A percentile compares a stretch with the other conserved stretches of the same genome.
Evolutionary conservation across 179 eudicot species (phyloP).

Genomic region (Heliamphora pulchella): DNA sequence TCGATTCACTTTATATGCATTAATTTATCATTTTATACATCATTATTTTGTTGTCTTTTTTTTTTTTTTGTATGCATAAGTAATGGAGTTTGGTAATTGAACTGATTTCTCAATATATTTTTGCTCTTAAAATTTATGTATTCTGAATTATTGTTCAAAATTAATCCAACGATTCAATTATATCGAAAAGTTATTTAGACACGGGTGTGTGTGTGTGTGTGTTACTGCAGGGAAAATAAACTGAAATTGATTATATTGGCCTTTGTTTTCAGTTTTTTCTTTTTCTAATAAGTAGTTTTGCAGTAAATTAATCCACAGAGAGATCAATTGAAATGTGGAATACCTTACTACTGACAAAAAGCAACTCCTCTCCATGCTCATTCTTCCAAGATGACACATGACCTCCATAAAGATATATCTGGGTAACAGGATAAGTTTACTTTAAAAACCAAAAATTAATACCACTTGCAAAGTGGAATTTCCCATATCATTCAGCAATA

Average conservation of each 20-base stretch:
- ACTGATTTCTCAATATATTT: no score
- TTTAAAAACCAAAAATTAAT: background rate
- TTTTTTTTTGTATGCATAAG: no score
- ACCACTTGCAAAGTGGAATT: background rate
- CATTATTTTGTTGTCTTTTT: no score
- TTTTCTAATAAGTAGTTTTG: background rate
- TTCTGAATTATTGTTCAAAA: no score
- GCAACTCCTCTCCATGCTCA: slow-evolving; percentile 86
- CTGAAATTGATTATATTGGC: background rate
- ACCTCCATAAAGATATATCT: slow-evolving; percentile 85
- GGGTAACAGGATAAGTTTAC: slow-evolving; percentile 14
- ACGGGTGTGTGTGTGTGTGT: no score
- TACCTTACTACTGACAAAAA: slow-evolving; percentile 87
- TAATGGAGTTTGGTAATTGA: no score
- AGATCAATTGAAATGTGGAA: slow-evolving; percentile 7
- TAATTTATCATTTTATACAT: no score
- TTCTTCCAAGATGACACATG: slow-evolving; percentile 99
- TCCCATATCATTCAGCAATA: background rate
- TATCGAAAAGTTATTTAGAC: no score
- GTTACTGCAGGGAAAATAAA: background rate
- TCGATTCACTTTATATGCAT: no score
- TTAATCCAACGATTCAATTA: no score
- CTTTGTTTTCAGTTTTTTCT: background rate
- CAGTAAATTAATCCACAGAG: background rate
- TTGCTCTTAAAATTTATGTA: no score